These are phyloP conservation scores for Chiua virens DNA, from an alignment of 768 basidiomycete genomes.

Conservation along the genomic window DNA sequence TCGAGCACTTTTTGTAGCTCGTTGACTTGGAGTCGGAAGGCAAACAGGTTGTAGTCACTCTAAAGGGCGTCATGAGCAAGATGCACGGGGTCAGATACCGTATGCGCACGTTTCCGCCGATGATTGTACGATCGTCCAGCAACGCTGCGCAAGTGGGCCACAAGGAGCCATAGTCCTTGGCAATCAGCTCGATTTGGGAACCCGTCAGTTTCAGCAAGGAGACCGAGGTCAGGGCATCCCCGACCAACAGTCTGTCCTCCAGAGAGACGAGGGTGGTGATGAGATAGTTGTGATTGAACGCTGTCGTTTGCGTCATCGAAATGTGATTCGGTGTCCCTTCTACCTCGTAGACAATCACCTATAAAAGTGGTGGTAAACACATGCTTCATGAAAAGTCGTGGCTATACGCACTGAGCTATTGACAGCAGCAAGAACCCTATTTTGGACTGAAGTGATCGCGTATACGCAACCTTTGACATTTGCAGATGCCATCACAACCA, in stretches of 20 bases:
- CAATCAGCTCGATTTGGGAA: constrained; percentile 50
- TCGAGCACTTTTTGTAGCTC: constrained; percentile 51
- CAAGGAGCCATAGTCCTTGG: constrained; percentile 72
- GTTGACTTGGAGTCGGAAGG: constrained; percentile 51
- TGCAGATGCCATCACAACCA: constrained; percentile 39
- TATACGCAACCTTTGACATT: constrained; percentile 69
- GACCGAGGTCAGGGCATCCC: constrained; percentile 80
- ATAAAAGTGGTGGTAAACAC: constrained; percentile 1
- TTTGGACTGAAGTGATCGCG: constrained; percentile 50
- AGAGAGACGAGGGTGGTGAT: constrained; percentile 64
- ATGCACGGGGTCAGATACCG: constrained; percentile 6
- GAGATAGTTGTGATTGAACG: constrained; percentile 84
- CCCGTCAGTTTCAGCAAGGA: constrained; percentile 58
- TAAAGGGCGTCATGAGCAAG: constrained; percentile 30
- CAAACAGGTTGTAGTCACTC: constrained; percentile 67
- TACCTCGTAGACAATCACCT: constrained; percentile 52
- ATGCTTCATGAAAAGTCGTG: not conserved
- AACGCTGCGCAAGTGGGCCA: constrained; percentile 72
- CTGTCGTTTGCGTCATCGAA: constrained; percentile 38
- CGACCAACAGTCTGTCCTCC: constrained; percentile 59
- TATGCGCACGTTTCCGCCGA: constrained; percentile 72
- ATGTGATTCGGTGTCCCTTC: constrained; percentile 35
- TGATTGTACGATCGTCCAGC: constrained; percentile 50
- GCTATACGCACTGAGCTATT: constrained; percentile 65
- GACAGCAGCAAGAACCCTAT: constrained; percentile 63